Base-by-base conservation (phyloP, 2,329 filamentous ascomycete genomes). In the Curvularia eragrostidis region DNA sequence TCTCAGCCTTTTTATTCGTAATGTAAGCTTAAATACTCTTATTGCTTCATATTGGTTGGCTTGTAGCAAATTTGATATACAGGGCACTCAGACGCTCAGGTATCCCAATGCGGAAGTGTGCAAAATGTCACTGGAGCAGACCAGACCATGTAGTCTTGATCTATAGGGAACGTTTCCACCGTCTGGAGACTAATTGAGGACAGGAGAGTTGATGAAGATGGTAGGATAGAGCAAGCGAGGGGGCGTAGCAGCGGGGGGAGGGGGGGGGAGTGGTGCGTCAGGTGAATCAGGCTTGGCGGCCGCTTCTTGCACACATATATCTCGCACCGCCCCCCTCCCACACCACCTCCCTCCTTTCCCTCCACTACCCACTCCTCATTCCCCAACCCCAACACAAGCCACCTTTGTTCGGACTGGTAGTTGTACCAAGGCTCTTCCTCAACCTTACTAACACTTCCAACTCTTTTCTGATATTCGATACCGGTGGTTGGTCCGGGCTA, bases 281-380 rank as follows among this genome's bases (percentile, higher is more conserved):
- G 52, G 58, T 56, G 57, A 44, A 51, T 50, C 21, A 36, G 55
- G 52, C 65, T 69, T 69, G 67, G 67, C 67, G 44, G 47, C 50
- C 56, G 55, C 54, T 46, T 64, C 48, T 34, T 50, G 57, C 60
- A 64, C 60, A 57, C 62, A 63, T 68, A 69, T 67, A 68, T 23
- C 57, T 62, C 55, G 62, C 64, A 65, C 56, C 58, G 57, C 65
- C 67, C 64, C 62, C 62, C 54, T 59, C 43, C 48, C 39, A 39
- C 61, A 57, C 52, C 50, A 49, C 59, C 48, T 30, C 47, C 56
- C 57, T 30, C 26, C 42, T 50, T 62, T 58, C 56, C 24, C 32
- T 18, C 44, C 48, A 39, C 59, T 54, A 43, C 52, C 44, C 48
- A 39, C 59, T 54, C 41, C 52, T 26, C 44, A 52, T 28, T 51